Evolutionary conservation across 495 filamentous ascomycete genomes (phyloP), one percentile per base, ranked within the genome.

Genomic region (Podospora australis): DNA sequence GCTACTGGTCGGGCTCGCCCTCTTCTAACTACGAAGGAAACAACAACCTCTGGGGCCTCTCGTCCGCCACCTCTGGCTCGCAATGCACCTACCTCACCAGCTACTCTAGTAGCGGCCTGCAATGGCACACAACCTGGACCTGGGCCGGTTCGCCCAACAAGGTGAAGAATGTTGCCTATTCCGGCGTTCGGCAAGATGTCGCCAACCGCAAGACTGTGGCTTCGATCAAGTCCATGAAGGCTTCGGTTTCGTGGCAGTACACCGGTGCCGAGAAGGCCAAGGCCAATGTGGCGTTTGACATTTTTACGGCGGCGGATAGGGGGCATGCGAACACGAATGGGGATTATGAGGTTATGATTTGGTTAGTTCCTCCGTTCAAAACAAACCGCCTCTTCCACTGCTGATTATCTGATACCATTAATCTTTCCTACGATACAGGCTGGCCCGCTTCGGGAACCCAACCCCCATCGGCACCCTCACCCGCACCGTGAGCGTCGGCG

Each of bases 321-420:
- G 66, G 72, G 35, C 71, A 74, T 50, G 56, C 44, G n/a, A 75
- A 61, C 2, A 68, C 53, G 32, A 63, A 65, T 23, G 71, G 71
- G 14, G 70, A 76, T 40, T 74, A 72, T 48, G 71, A 76, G 48
- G 51, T 76, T 21, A 74, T 74, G 72, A 67, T 76, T 16, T 76
- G 68, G 71, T n/a, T n/a, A n/a, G n/a, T n/a, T n/a, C n/a, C n/a
- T n/a, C n/a, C n/a, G n/a, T n/a, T n/a, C n/a, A n/a, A n/a, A n/a
- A n/a, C n/a, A n/a, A n/a, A n/a, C n/a, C n/a, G n/a, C n/a, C n/a
- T n/a, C n/a, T n/a, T n/a, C n/a, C n/a, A n/a, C n/a, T n/a, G n/a
- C n/a, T n/a, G n/a, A n/a, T n/a, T n/a, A n/a, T n/a, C n/a, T n/a
- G n/a, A n/a, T n/a, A n/a, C n/a, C n/a, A n/a, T n/a, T n/a, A n/a